phyloP scores from a whole-genome alignment of 352 stramenopile species.

The Saprolegnia diclina region DNA sequence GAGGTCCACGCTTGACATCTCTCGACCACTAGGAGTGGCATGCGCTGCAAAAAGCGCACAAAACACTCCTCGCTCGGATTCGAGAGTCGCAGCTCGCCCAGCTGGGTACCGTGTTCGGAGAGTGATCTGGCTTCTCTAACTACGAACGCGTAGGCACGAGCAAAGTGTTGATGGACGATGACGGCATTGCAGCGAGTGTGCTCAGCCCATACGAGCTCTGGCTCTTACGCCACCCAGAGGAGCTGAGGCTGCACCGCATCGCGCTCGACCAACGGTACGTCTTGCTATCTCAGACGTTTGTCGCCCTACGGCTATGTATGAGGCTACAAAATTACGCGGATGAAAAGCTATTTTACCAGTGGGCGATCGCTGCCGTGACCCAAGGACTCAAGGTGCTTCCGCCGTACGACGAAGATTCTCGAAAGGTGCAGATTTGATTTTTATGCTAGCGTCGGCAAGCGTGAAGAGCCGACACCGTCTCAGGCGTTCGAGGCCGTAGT shows the following conservation, averaged over 20 bases:
- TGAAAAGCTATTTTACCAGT: slow-evolving; percentile 21
- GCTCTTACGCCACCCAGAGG: neutral
- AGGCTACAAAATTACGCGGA: slow-evolving; percentile 17
- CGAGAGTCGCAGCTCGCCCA: neutral
- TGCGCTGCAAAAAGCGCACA: neutral
- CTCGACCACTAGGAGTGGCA: slow-evolving; percentile 13
- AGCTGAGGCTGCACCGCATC: neutral
- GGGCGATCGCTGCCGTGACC: neutral
- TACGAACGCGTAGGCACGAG: neutral
- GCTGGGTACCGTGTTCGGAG: too few relatives aligned
- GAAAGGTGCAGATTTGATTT: too few relatives aligned
- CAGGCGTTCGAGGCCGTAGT: neutral
- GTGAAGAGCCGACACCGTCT: neutral
- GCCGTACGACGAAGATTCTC: neutral
- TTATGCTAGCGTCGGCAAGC: neutral
- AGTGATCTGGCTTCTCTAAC: too few relatives aligned
- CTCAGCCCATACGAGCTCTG: slow-evolving; percentile 6
- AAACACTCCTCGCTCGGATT: neutral
- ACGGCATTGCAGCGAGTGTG: neutral
- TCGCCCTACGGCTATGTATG: neutral
- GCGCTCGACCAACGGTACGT: slow-evolving; percentile 4
- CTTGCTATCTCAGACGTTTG: neutral
- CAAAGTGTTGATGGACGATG: slow-evolving; percentile 11
- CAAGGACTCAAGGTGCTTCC: neutral
- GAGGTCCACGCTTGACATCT: too few relatives aligned